Conservation (phyloP, 1,284 basidiomycete species). For the Amylostereum areolatum region DNA sequence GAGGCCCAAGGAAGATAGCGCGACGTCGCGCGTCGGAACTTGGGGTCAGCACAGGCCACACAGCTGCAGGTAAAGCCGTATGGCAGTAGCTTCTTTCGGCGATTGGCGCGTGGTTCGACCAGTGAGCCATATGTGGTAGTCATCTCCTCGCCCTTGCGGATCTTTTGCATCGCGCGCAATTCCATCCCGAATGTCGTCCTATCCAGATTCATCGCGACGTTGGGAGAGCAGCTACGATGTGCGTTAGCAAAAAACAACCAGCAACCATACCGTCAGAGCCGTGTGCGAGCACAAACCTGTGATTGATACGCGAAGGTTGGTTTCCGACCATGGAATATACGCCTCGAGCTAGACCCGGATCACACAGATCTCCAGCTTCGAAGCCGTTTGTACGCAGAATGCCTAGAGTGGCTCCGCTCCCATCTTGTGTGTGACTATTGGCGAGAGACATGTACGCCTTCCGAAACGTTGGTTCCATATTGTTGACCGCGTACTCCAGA, state of each 20-base stretch:
- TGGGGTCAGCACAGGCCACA: too few relatives aligned
- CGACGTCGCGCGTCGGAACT: too few relatives aligned
- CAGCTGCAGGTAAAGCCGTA: too few relatives aligned
- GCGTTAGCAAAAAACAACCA: background rate
- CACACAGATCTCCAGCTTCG: slow-evolving; percentile 14
- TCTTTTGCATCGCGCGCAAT: slow-evolving; percentile 1
- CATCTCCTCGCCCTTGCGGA: slow-evolving; percentile 6
- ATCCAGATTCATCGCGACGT: background rate
- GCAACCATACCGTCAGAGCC: too few relatives aligned
- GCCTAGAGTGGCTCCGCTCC: slow-evolving; percentile 11
- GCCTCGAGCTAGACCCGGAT: slow-evolving; percentile 4
- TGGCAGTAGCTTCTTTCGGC: slow-evolving; percentile 1
- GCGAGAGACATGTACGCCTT: slow-evolving; percentile 14
- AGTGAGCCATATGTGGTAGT: slow-evolving; percentile 1
- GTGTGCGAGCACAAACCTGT: background rate
- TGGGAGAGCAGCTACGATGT: background rate
- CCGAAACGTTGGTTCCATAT: background rate
- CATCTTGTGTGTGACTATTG: slow-evolving; percentile 11
- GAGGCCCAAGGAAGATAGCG: too few relatives aligned
- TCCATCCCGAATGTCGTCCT: slow-evolving; percentile 1
- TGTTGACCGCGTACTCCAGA: too few relatives aligned
- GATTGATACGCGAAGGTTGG: background rate
- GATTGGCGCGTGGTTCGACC: background rate
- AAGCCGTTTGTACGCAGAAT: slow-evolving; percentile 19
- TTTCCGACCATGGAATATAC: background rate